phyloP scores from a whole-genome alignment of 2,329 filamentous ascomycete genomes.

The Zasmidium cellare region DNA sequence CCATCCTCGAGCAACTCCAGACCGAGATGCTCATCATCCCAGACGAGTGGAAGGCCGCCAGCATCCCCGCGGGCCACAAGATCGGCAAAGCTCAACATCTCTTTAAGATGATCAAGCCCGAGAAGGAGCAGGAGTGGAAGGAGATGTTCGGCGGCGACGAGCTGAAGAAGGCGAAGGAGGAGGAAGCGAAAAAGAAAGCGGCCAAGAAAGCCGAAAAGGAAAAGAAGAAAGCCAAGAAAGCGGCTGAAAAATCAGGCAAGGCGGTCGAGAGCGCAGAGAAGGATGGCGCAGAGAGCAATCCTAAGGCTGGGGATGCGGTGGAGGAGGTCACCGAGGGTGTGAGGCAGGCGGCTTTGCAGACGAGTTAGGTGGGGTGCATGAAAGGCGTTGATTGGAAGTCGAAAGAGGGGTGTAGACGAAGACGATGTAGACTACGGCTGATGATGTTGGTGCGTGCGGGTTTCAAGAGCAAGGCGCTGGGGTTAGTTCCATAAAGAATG shows the following conservation, averaged over 20 bases:
- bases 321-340: constrained; percentile 48
- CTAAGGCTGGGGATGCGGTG: constrained; percentile 39
- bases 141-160: constrained; percentile 70
- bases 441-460: not conserved
- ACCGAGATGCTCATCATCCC: constrained; percentile 42
- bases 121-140: constrained; percentile 82
- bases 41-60: constrained; percentile 61
- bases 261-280: constrained; percentile 78
- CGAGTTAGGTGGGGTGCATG: constrained; percentile 10
- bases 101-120: constrained; percentile 78
- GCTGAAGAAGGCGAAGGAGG: constrained; percentile 69
- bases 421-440: too few relatives aligned
- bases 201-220: constrained; percentile 67
- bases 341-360: constrained; percentile 47
- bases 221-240: constrained; percentile 61
- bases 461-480: not conserved
- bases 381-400: not conserved
- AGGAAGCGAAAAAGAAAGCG: constrained; percentile 57
- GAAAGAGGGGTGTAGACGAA: not conserved
- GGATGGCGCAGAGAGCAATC: constrained; percentile 52
- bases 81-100: constrained; percentile 79
- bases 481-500: not conserved
- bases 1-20: constrained; percentile 74
- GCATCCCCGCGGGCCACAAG: constrained; percentile 70
- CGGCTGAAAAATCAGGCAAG: constrained; percentile 68